Base-by-base conservation (phyloP, 495 filamentous ascomycete genomes). In the Penicillium canariense region DNA sequence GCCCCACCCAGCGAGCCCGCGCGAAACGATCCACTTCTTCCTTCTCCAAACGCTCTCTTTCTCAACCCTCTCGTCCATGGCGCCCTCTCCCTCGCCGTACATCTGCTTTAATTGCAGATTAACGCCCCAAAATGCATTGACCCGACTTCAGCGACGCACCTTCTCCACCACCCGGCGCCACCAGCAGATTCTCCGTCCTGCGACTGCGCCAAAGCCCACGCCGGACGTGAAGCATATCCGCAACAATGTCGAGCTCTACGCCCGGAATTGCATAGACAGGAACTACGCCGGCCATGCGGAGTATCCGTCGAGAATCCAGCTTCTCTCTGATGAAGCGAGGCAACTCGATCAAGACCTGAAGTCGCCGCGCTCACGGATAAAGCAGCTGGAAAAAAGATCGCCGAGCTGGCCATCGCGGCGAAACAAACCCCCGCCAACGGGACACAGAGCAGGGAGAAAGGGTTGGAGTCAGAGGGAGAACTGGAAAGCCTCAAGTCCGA, bases 201-300 rank as follows among this genome's bases (percentile, higher is more conserved):
- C 89, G 11, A 88, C 83, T 39, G 93, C 91, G 12, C 93, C 92
- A 6, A 96, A 91, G 62, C 80, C 88, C 7, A 77, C 74, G 17
- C 79, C 91, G 45, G 86, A 97, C 69, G 77, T 96, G 68, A 96
- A 89, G 67, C 85, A 92, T 71, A 96, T 98, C 69, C 90, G 91
- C 47, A 79, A 88, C 50, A 88, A 93, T 69, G 80, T 84, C 35
- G 81, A 85, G 23, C 77, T 94, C 38, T 87, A 97, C 77, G 74
- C 83, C 54, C 76, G 87, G 52, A 98, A 95, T 67, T 95, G 89
- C 68, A 56, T 87, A 50, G 84, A 90, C 47, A 83, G 94, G 48
- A 97, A 96, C 68, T 97, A 96, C 71, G 72, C 81, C 46, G 62
- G 77, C 12, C 85, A 89, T 54, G 77, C 83, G 12, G 62, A 76